Evolutionary conservation across 1,139 yeast genomes (phyloP).

Genomic region (Suhomyces anneliseae): DNA sequence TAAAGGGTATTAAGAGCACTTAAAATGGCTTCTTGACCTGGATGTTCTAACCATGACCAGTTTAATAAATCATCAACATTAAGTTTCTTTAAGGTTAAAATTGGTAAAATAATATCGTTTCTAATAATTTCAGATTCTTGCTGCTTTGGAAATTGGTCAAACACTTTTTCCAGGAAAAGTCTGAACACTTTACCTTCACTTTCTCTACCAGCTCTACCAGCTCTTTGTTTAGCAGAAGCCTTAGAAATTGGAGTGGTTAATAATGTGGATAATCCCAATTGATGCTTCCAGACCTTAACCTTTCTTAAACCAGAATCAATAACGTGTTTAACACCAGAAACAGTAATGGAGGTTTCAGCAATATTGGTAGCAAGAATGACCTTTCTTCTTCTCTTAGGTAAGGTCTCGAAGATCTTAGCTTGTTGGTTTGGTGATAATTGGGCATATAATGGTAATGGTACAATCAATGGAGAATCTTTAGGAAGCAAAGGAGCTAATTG

Average conservation of each 20-base stretch:
- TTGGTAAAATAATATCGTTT: conserved; percentile 81
- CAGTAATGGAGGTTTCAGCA: conserved; percentile 96
- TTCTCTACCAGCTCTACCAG: conserved; percentile 99
- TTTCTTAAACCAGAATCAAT: conserved; percentile 90
- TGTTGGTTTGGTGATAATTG: conserved; percentile 87
- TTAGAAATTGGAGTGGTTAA: conserved; percentile 90
- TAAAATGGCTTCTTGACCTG: conserved; percentile 74
- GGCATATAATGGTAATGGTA: conserved; percentile 86
- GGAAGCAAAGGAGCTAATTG: conserved; percentile 67
- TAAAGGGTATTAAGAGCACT: conserved; percentile 79
- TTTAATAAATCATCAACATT: conserved; percentile 80
- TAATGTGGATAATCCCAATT: conserved; percentile 84
- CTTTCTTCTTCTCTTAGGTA: conserved; percentile 66
- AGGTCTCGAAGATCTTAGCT: conserved; percentile 66
- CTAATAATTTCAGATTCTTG: conserved; percentile 93
- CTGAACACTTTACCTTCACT: conserved; percentile 84
- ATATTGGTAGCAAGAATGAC: conserved; percentile 90
- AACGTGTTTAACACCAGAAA: conserved; percentile 92
- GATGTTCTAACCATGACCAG: conserved; percentile 94
- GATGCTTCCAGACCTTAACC: conserved; percentile 93
- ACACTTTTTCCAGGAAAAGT: conserved; percentile 74
- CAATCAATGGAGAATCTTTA: conserved; percentile 70
- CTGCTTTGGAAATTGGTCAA: conserved; percentile 59
- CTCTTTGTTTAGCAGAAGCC: conserved; percentile 92
- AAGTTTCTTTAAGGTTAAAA: conserved; percentile 76